These are phyloP conservation scores for Phycomyces nitens DNA, from an alignment of 192 early-diverging fungal species.

Conservation along the genomic window DNA sequence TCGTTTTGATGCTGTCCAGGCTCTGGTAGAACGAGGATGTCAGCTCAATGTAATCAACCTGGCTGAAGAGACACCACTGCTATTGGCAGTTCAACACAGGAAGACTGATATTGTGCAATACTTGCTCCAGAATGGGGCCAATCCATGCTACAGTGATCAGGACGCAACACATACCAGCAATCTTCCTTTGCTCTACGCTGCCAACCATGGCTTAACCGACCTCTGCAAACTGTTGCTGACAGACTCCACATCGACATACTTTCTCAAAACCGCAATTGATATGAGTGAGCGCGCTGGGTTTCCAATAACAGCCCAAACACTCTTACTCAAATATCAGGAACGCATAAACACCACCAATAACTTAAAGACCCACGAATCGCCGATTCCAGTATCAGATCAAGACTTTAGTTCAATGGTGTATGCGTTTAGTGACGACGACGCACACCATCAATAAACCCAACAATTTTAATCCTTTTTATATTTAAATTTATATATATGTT, in stretches of 20 bases:
- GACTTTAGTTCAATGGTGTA: slow-evolving; percentile 15
- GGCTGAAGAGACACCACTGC: slow-evolving; percentile 36
- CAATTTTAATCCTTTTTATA: too few species aligned
- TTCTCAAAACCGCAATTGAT: slow-evolving; percentile 23
- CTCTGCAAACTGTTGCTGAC: slow-evolving; percentile 30
- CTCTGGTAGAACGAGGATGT: slow-evolving; percentile 21
- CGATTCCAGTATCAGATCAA: background rate
- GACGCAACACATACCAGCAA: slow-evolving; percentile 14
- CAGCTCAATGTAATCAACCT: slow-evolving; percentile 27
- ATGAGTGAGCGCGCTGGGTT: slow-evolving; percentile 13
- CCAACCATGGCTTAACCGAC: slow-evolving; percentile 36
- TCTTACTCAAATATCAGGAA: background rate
- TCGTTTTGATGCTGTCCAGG: slow-evolving; percentile 28
- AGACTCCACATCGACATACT: slow-evolving; percentile 20
- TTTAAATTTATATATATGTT: too few species aligned
- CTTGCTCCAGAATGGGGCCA: slow-evolving; percentile 27
- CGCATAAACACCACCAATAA: background rate
- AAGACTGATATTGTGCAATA: slow-evolving; percentile 37
- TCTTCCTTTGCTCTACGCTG: slow-evolving; percentile 33
- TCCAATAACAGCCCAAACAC: background rate
- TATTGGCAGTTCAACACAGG: slow-evolving; percentile 35
- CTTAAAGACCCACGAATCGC: background rate
- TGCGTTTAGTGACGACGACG: slow-evolving; percentile 25
- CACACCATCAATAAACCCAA: too few species aligned
- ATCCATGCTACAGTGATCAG: slow-evolving; percentile 19